phyloP scores from a whole-genome alignment of 108 stramenopile genomes.

The Pseudonitzschia multiseries region DNA sequence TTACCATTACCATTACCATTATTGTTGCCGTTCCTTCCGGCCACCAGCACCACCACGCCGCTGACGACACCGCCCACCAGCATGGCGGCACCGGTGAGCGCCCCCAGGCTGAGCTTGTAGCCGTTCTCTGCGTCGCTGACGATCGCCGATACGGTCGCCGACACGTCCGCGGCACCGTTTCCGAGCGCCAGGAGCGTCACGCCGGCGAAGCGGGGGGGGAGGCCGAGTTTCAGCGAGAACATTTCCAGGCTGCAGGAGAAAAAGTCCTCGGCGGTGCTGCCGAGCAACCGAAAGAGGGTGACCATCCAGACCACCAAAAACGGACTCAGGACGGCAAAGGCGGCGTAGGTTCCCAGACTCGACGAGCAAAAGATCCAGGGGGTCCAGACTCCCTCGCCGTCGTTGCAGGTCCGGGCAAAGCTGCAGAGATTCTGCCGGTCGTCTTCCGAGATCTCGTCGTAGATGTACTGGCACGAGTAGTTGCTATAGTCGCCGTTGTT shows the following conservation, averaged over 20 bases:
- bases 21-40: no score
- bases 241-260: slow-evolving; percentile 91
- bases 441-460: slow-evolving; percentile 31
- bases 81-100: slow-evolving; percentile 94
- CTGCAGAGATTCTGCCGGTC: slow-evolving; percentile 57
- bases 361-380: slow-evolving; percentile 71
- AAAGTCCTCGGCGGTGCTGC: slow-evolving; percentile 94
- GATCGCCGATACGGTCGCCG: slow-evolving; percentile 88
- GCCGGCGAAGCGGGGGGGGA: slow-evolving; percentile 95
- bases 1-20: no score
- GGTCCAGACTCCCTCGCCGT: slow-evolving; percentile 56
- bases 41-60: slow-evolving; percentile 74
- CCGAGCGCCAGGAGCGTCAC: slow-evolving; percentile 95
- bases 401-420: slow-evolving; percentile 77
- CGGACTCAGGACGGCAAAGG: slow-evolving; percentile 57
- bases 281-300: slow-evolving; percentile 85
- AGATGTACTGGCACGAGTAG: slow-evolving; percentile 50
- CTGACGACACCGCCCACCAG: slow-evolving; percentile 85
- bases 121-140: slow-evolving; percentile 69
- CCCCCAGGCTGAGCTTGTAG: slow-evolving; percentile 83
- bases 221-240: slow-evolving; percentile 78
- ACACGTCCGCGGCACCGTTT: slow-evolving; percentile 97
- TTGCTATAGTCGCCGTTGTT: slow-evolving; percentile 30
- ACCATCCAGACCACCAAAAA: slow-evolving; percentile 68
- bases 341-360: slow-evolving; percentile 27